Conservation (phyloP, 495 filamentous ascomycete genomes). For the Penicillium pulvis region DNA sequence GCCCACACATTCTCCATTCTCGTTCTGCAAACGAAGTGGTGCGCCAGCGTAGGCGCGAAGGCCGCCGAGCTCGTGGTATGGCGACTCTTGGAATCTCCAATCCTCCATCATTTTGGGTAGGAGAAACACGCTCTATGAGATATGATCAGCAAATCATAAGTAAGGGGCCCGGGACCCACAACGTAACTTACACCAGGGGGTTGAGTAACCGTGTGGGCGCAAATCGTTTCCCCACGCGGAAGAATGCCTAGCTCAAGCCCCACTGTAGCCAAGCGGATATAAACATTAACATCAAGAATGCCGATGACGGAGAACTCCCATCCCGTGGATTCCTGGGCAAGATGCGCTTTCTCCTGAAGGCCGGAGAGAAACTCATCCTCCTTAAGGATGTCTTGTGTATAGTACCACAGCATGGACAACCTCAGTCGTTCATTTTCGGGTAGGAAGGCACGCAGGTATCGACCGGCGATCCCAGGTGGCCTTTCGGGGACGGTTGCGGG, state of each 20-base stretch:
- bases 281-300: slow-evolving; percentile 18
- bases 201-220: slow-evolving; percentile 22
- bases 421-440: slow-evolving; percentile 20
- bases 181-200: slow-evolving; percentile 22
- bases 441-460: slow-evolving; percentile 16
- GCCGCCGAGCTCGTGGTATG: slow-evolving; percentile 17
- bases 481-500: neutral
- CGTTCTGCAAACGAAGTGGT: slow-evolving; percentile 18
- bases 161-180: neutral
- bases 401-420: slow-evolving; percentile 23
- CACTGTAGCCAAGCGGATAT: slow-evolving; percentile 20
- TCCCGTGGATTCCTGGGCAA: slow-evolving; percentile 18
- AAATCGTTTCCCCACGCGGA: slow-evolving; percentile 20
- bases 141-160: slow-evolving; percentile 2
- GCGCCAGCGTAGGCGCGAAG: slow-evolving; percentile 19
- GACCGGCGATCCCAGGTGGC: slow-evolving; percentile 3
- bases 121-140: slow-evolving; percentile 14
- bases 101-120: slow-evolving; percentile 20
- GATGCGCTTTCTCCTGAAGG: slow-evolving; percentile 17
- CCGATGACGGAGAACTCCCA: slow-evolving; percentile 22
- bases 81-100: slow-evolving; percentile 20
- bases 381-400: slow-evolving; percentile 16
- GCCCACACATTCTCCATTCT: slow-evolving; percentile 15
- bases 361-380: slow-evolving; percentile 17
- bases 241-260: slow-evolving; percentile 19